Percentiles rank a stretch among this genome's conserved stretches.
phyloP scores from a whole-genome alignment of 2,329 filamentous ascomycete genomes.

The Hansfordia pulvinata region DNA sequence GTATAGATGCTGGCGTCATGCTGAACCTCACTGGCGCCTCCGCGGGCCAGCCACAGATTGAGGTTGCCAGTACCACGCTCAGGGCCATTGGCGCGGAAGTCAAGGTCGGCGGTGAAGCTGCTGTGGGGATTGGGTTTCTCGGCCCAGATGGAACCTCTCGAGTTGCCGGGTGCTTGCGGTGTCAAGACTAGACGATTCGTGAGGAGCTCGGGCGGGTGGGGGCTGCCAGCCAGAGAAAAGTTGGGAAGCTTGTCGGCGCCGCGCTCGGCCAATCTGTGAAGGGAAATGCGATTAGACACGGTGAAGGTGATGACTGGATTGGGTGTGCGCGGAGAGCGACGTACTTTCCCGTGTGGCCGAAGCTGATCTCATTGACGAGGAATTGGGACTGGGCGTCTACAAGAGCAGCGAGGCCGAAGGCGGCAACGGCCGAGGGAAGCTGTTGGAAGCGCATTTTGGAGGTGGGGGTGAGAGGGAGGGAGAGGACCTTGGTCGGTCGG shows the following conservation, averaged over 20 bases:
- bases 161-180: constrained; percentile 73
- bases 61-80: constrained; percentile 81
- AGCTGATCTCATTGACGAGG: constrained; percentile 61
- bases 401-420: constrained; percentile 26
- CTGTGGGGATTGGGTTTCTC: constrained; percentile 45
- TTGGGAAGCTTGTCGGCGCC: too few relatives aligned
- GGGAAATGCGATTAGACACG: too few relatives aligned
- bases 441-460: constrained; percentile 28
- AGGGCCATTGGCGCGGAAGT: constrained; percentile 76
- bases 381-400: constrained; percentile 46
- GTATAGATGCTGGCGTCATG: constrained; percentile 83
- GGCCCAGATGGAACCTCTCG: constrained; percentile 73
- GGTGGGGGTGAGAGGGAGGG: too few relatives aligned
- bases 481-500: too few relatives aligned
- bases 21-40: constrained; percentile 50
- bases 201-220: constrained; percentile 47
- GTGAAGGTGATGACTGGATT: too few relatives aligned
- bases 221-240: constrained; percentile 40
- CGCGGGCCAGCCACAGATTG: constrained; percentile 79
- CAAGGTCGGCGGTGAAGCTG: constrained; percentile 73
- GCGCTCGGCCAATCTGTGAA: too few relatives aligned
- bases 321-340: constrained; percentile 5
- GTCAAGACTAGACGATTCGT: constrained; percentile 90
- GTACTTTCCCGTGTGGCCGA: constrained; percentile 56
- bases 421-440: constrained; percentile 23